Conservation (phyloP, 2,329 filamentous ascomycete species). For the Aspergillus eucalypticola region DNA sequence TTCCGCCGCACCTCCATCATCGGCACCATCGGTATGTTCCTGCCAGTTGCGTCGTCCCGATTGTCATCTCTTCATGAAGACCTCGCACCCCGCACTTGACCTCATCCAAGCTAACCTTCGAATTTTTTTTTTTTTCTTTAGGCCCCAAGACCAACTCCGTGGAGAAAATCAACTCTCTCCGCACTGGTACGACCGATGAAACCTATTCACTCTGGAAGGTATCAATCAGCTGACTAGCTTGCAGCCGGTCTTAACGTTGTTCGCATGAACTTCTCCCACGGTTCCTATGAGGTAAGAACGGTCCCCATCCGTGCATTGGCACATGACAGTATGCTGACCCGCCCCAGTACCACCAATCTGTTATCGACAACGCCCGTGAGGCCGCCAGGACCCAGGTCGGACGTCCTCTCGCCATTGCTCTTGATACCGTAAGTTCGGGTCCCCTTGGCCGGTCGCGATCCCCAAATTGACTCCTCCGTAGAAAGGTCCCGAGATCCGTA, state of each 20-base stretch:
- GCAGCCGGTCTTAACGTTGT: slow-evolving; percentile 90
- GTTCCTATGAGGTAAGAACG: slow-evolving; percentile 68
- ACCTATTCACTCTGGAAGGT: not conserved
- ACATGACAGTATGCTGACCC: not conserved
- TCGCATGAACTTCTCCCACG: slow-evolving; percentile 99
- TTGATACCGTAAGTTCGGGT: slow-evolving; percentile 73
- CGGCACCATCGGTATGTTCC: slow-evolving; percentile 82
- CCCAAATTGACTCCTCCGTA: slow-evolving; percentile 29
- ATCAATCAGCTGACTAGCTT: slow-evolving; percentile 21
- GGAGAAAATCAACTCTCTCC: slow-evolving; percentile 93
- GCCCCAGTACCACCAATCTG: slow-evolving; percentile 85
- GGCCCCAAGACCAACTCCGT: slow-evolving; percentile 98
- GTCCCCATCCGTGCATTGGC: slow-evolving; percentile 10
- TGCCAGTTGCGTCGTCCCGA: not conserved
- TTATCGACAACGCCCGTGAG: slow-evolving; percentile 91
- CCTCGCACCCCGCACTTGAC: not conserved
- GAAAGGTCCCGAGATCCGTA: slow-evolving; percentile 86
- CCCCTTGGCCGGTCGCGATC: not conserved
- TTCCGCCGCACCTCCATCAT: slow-evolving; percentile 98
- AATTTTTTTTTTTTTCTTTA: slow-evolving; percentile 29
- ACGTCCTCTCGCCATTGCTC: slow-evolving; percentile 90
- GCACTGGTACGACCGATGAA: slow-evolving; percentile 54
- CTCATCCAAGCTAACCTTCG: slow-evolving; percentile 24
- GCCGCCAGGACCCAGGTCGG: slow-evolving; percentile 77
- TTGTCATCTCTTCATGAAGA: not conserved